Conservation (phyloP, 257 asterid species). For the Jacaranda copaia region DNA sequence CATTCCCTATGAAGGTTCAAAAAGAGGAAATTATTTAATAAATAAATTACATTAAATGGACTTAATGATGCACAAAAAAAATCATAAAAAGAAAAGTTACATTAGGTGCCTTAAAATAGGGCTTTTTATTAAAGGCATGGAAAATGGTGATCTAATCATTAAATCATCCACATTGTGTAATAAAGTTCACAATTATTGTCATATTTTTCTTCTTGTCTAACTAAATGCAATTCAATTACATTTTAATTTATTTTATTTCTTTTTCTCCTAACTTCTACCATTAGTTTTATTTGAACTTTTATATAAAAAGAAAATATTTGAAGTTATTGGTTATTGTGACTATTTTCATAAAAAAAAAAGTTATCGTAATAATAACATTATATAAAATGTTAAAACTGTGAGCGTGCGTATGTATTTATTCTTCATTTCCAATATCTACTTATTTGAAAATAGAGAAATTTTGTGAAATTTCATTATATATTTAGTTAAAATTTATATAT, state of each 20-base stretch:
- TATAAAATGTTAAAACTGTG: no score
- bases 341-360: neutral
- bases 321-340: no score
- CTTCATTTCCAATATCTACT: no score
- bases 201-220: neutral
- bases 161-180: neutral
- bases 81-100: neutral
- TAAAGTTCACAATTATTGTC: neutral
- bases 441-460: no score
- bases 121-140: neutral
- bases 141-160: neutral
- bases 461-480: no score
- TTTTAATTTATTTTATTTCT: no score
- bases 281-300: no score
- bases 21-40: neutral
- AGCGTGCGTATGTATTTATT: no score
- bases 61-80: neutral
- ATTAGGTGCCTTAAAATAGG: neutral
- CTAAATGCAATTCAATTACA: no score
- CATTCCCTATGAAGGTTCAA: neutral
- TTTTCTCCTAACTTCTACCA: no score
- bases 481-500: no score
- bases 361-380: neutral
- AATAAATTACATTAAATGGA: neutral
- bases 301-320: no score